phyloP scores from a whole-genome alignment of 1,284 basidiomycete species.

The Austroboletus niveus region DNA sequence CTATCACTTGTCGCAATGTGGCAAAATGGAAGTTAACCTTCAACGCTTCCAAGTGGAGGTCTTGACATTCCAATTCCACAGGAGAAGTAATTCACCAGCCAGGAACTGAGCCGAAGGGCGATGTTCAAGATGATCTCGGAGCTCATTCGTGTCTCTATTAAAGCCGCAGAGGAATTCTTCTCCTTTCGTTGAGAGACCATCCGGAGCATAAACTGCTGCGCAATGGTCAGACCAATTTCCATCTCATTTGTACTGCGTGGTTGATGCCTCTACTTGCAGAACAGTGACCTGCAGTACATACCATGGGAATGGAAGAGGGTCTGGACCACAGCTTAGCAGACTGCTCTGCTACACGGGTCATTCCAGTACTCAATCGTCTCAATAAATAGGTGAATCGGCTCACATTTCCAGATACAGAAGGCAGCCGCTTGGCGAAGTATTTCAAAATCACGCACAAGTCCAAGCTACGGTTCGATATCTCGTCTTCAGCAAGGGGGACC shows the following conservation, averaged over 20 bases:
- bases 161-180: conserved; percentile 1
- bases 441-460: too few species aligned
- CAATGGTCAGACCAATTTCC: conserved; percentile 29
- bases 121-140: conserved; percentile 1
- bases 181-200: conserved; percentile 3
- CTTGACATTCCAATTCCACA: neutral
- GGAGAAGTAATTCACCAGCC: neutral
- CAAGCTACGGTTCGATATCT: too few species aligned
- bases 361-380: neutral
- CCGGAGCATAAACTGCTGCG: conserved; percentile 21
- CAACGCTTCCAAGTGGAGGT: neutral
- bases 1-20: neutral
- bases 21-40: conserved; percentile 4
- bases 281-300: conserved; percentile 25
- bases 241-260: conserved; percentile 28
- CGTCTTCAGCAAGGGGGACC: neutral
- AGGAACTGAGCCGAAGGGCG: neutral
- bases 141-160: conserved; percentile 3
- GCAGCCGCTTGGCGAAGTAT: neutral
- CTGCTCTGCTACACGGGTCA: conserved; percentile 2
- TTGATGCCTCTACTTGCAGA: conserved; percentile 20
- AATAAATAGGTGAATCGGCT: neutral
- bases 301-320: conserved; percentile 33
- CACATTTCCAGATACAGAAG: neutral
- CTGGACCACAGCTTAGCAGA: conserved; percentile 22